Percentiles rank a stretch among this genome's conserved stretches.
Conservation (phyloP, 2,329 filamentous ascomycete genomes). For the Colletotrichum trifolii region DNA sequence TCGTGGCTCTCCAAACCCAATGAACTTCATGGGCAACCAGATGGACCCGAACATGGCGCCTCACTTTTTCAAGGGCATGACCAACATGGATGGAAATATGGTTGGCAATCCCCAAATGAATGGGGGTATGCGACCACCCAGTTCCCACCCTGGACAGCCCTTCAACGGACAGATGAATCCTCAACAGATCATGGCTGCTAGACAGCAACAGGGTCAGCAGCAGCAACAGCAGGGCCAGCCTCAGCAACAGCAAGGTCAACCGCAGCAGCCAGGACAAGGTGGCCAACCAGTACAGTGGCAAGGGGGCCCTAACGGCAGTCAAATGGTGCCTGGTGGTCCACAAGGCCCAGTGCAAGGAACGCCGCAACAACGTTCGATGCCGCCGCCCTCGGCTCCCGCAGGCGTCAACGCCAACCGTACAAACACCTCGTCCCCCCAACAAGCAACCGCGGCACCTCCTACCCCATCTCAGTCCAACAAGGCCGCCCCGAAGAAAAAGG, state of each 20-base stretch:
- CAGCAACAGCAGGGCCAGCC: conserved; percentile 54
- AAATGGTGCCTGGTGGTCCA: conserved; percentile 56
- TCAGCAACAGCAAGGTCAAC: conserved; percentile 68
- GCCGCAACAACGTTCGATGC: conserved; percentile 78
- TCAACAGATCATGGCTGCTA: conserved; percentile 68
- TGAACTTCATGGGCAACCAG: conserved; percentile 72
- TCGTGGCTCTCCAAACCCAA: conserved; percentile 72
- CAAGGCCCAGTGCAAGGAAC: conserved; percentile 72
- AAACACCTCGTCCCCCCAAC: conserved; percentile 70
- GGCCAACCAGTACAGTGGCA: conserved; percentile 61
- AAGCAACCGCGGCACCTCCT: conserved; percentile 75
- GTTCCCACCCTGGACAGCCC: conserved; percentile 70
- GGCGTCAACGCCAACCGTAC: conserved; percentile 63
- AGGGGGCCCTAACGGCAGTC: conserved; percentile 52
- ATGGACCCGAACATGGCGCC: conserved; percentile 71
- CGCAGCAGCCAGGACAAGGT: conserved; percentile 48
- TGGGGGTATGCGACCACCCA: conserved; percentile 75
- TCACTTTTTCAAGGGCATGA: conserved; percentile 69
- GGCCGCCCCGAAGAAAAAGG: conserved; percentile 82
- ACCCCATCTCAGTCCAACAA: conserved; percentile 81
- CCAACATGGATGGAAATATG: conserved; percentile 65
- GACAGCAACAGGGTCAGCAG: conserved; percentile 49
- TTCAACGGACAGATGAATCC: conserved; percentile 70
- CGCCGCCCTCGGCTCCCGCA: conserved; percentile 71
- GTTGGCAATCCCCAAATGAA: conserved; percentile 67